These are phyloP conservation scores for Kingdonia uniflora DNA, from an alignment of 164 flowering plant genomes.

Conservation along the genomic window DNA sequence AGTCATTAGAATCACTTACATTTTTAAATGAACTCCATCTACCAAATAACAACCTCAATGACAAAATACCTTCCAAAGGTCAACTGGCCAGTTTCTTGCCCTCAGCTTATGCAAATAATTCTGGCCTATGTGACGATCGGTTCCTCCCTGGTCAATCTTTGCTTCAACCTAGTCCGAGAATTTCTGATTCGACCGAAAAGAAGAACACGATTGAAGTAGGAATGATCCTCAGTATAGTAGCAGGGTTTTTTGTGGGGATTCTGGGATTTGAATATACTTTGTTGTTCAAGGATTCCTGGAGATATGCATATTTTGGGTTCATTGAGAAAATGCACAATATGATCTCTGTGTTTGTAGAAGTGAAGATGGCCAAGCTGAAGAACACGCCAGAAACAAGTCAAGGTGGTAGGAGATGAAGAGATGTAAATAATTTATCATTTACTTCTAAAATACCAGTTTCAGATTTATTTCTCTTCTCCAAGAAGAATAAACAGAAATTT, in stretches of 20 bases:
- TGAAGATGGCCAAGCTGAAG: too few relatives aligned
- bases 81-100: slow-evolving; percentile 77
- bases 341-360: too few relatives aligned
- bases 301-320: too few relatives aligned
- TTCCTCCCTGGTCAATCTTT: slow-evolving; percentile 36
- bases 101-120: slow-evolving; percentile 70
- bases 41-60: slow-evolving; percentile 76
- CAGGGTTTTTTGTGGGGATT: neutral
- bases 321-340: neutral
- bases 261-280: too few relatives aligned
- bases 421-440: too few relatives aligned
- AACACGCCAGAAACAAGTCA: too few relatives aligned
- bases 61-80: slow-evolving; percentile 63
- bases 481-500: too few relatives aligned
- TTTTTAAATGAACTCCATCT: slow-evolving; percentile 78
- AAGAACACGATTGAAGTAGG: neutral
- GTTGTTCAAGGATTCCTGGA: too few relatives aligned
- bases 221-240: too few relatives aligned
- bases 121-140: slow-evolving; percentile 82
- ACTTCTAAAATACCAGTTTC: too few relatives aligned
- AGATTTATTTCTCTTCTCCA: too few relatives aligned
- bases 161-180: neutral
- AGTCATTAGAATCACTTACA: slow-evolving; percentile 47
- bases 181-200: neutral
- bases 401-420: too few relatives aligned